phyloP scores from a whole-genome alignment of 768 basidiomycete genomes.

The Termitomyces sp. region DNA sequence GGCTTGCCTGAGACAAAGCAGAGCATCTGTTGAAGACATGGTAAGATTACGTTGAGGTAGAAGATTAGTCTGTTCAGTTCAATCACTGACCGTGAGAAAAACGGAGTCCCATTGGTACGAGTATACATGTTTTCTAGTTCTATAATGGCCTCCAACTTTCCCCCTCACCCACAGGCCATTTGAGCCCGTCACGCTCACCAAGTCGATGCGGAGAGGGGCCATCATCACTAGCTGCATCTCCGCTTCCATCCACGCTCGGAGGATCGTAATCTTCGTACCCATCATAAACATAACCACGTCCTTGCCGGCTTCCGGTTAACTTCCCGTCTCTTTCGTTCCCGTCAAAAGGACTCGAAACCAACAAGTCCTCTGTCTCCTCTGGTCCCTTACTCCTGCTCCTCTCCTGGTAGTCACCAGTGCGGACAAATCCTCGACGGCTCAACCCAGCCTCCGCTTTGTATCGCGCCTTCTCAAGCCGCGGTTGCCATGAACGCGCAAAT shows the following conservation, averaged over 20 bases:
- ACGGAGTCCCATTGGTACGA: neutral
- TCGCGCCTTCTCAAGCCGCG: constrained; percentile 54
- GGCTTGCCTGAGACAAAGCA: constrained; percentile 57
- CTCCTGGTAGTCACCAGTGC: constrained; percentile 17
- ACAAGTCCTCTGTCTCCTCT: constrained; percentile 16
- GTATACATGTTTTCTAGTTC: neutral
- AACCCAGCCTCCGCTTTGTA: constrained; percentile 73
- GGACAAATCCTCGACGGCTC: constrained; percentile 53
- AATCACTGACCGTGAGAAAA: constrained; percentile 3
- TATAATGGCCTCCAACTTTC: constrained; percentile 25
- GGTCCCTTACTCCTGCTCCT: constrained; percentile 12
- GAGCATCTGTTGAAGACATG: constrained; percentile 41
- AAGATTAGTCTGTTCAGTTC: neutral
- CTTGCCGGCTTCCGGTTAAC: constrained; percentile 2
- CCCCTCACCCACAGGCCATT: constrained; percentile 53
- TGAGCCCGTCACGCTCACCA: constrained; percentile 46
- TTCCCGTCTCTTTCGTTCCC: neutral
- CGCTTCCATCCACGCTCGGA: constrained; percentile 40
- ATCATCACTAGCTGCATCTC: constrained; percentile 16
- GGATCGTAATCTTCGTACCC: constrained; percentile 48
- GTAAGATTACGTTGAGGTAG: neutral
- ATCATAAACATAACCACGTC: constrained; percentile 4
- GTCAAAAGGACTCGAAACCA: neutral
- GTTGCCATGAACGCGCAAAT: constrained; percentile 34
- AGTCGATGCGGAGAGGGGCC: constrained; percentile 1